A percentile compares a stretch with the other conserved stretches of the same genome.
These are phyloP conservation scores for Eutrema salsugineum DNA, from an alignment of 441 rosid genomes.

Conservation along the genomic window DNA sequence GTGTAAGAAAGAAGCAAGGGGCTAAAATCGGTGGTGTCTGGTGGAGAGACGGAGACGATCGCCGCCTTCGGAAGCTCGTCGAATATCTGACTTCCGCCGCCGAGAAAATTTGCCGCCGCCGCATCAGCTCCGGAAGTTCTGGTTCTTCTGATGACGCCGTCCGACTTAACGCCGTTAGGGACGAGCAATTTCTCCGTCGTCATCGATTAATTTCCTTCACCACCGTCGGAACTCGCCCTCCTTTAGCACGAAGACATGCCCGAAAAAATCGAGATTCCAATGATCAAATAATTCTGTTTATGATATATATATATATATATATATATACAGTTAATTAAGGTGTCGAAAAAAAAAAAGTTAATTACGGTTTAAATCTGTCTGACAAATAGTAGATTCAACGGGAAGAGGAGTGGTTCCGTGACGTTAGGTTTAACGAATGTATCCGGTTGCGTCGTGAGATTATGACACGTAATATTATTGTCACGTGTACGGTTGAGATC, in stretches of 20 bases:
- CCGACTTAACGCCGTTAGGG: slow-evolving; percentile 31
- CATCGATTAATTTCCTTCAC: slow-evolving; percentile 22
- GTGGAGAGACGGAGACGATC: slow-evolving; percentile 54
- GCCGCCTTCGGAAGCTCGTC: slow-evolving; percentile 55
- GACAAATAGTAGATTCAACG: slow-evolving; percentile 9
- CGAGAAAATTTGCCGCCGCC: background rate
- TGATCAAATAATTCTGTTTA: background rate
- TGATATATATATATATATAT: background rate
- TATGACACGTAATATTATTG: background rate
- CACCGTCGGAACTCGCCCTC: slow-evolving; percentile 11
- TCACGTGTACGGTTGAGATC: slow-evolving; percentile 10
- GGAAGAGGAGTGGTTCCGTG: slow-evolving; percentile 27
- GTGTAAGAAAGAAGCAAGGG: slow-evolving; percentile 71
- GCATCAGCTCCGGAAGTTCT: slow-evolving; percentile 14
- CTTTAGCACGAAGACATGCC: slow-evolving; percentile 7
- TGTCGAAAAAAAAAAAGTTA: no score
- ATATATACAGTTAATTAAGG: no score
- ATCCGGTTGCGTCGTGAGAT: background rate
- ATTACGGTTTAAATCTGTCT: slow-evolving; percentile 10
- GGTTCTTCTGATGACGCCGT: slow-evolving; percentile 22
- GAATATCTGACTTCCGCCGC: slow-evolving; percentile 39
- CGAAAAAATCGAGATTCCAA: background rate
- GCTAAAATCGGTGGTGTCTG: slow-evolving; percentile 62
- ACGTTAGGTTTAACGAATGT: slow-evolving; percentile 16
- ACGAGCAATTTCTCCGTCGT: slow-evolving; percentile 57